Conservation (phyloP, 331 rosid species). For the Malus hybrid region DNA sequence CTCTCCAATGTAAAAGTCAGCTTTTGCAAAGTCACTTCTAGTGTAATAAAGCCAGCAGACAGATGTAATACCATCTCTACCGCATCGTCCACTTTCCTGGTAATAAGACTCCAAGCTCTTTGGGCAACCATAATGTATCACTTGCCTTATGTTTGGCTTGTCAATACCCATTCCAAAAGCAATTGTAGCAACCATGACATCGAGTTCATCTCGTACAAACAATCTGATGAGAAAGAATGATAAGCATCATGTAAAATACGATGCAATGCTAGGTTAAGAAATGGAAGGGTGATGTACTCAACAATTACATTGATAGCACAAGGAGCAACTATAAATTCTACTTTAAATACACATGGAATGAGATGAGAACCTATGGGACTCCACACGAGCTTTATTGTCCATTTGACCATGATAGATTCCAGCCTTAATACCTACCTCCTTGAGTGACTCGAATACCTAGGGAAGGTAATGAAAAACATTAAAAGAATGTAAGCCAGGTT, state of each 20-base stretch:
- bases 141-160: slow-evolving; percentile 86
- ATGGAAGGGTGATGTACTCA: slow-evolving; percentile 6
- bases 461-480: slow-evolving; percentile 8
- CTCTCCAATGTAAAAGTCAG: slow-evolving; percentile 58
- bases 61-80: slow-evolving; percentile 91
- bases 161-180: slow-evolving; percentile 99
- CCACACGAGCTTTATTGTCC: slow-evolving; percentile 60
- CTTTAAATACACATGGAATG: slow-evolving; percentile 10
- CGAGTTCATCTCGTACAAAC: slow-evolving; percentile 72
- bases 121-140: slow-evolving; percentile 94
- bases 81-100: slow-evolving; percentile 95
- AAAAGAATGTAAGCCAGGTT: neutral
- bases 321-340: slow-evolving; percentile 13
- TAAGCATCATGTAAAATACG: slow-evolving; percentile 8
- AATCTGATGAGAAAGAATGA: slow-evolving; percentile 38
- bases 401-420: slow-evolving; percentile 85
- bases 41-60: slow-evolving; percentile 92
- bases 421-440: slow-evolving; percentile 55
- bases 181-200: slow-evolving; percentile 86
- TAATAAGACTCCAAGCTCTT: slow-evolving; percentile 83
- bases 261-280: neutral
- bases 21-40: slow-evolving; percentile 70
- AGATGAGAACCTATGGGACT: slow-evolving; percentile 69
- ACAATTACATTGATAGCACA: slow-evolving; percentile 12
- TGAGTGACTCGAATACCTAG: slow-evolving; percentile 58